Conservation (phyloP, 108 stramenopile species). For the Ochromonas danica region DNA sequence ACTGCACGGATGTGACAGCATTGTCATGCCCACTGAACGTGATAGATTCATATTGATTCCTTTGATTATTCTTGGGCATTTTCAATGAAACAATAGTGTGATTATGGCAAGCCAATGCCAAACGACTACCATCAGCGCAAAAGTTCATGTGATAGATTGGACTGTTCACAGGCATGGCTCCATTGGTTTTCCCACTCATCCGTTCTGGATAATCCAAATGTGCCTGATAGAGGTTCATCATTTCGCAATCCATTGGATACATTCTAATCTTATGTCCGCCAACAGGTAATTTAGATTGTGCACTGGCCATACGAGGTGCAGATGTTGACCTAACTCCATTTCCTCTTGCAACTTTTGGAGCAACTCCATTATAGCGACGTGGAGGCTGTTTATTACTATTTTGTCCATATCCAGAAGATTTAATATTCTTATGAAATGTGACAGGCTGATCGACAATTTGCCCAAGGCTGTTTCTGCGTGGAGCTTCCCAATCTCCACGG, state of each 20-base stretch:
- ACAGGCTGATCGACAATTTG: conserved; percentile 24
- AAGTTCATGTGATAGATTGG: conserved; percentile 13
- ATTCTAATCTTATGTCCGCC: not conserved
- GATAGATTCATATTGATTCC: too few species aligned
- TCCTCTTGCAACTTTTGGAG: not conserved
- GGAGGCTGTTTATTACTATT: not conserved
- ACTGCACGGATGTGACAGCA: too few species aligned
- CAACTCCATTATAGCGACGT: not conserved
- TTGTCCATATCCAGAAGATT: conserved; percentile 35
- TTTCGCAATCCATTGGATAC: conserved; percentile 20
- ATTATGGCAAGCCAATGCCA: not conserved
- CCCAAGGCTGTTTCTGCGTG: not conserved
- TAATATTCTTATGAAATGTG: conserved; percentile 26
- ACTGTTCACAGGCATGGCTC: not conserved
- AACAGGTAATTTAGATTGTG: not conserved
- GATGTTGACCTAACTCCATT: not conserved
- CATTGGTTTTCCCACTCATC: not conserved
- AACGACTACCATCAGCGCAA: not conserved
- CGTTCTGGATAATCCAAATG: not conserved
- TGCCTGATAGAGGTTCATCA: not conserved
- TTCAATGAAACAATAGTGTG: not conserved
- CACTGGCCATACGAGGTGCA: not conserved
- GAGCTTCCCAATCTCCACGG: conserved; percentile 26
- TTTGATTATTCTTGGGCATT: too few species aligned
- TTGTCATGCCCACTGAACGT: too few species aligned